Percentiles rank a stretch among this genome's conserved stretches.
phyloP scores from a whole-genome alignment of 805 yeast species.

The Alloascoidea africana region DNA sequence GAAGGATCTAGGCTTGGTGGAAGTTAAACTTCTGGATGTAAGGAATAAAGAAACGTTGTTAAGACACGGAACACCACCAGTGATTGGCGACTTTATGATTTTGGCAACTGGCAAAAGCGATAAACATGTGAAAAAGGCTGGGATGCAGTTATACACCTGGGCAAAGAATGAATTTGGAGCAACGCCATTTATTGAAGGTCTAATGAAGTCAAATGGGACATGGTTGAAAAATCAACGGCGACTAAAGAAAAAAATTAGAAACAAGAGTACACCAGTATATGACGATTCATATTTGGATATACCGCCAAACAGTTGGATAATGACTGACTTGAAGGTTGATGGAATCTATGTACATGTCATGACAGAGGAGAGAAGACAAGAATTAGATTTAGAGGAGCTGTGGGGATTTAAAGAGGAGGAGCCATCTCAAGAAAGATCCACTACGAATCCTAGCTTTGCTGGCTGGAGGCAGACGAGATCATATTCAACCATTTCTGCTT shows the following conservation, averaged over 20 bases:
- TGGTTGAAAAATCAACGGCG: constrained; percentile 36
- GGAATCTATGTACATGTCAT: constrained; percentile 58
- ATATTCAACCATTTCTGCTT: background rate
- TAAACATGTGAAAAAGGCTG: constrained; percentile 62
- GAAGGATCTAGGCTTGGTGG: constrained; percentile 47
- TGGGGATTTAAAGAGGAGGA: constrained; percentile 34
- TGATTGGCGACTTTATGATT: constrained; percentile 33
- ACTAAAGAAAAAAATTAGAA: constrained; percentile 34
- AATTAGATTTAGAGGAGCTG: constrained; percentile 54
- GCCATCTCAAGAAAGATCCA: background rate
- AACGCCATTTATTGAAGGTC: constrained; percentile 54
- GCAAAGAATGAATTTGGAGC: constrained; percentile 36
- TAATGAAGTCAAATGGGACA: constrained; percentile 40
- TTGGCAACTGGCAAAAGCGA: constrained; percentile 65
- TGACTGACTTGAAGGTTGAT: constrained; percentile 53
- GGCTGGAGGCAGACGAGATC: constrained; percentile 4
- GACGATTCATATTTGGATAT: constrained; percentile 35
- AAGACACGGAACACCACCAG: constrained; percentile 19
- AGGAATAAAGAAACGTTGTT: constrained; percentile 23
- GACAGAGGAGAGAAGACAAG: constrained; percentile 52
- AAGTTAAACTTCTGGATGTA: constrained; percentile 51
- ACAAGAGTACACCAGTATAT: constrained; percentile 35
- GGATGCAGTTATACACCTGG: constrained; percentile 36
- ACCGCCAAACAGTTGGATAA: constrained; percentile 64
- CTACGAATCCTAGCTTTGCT: background rate